These are phyloP conservation scores for Microcyclosporella mali DNA, from an alignment of 2,329 filamentous ascomycete species.

Conservation along the genomic window DNA sequence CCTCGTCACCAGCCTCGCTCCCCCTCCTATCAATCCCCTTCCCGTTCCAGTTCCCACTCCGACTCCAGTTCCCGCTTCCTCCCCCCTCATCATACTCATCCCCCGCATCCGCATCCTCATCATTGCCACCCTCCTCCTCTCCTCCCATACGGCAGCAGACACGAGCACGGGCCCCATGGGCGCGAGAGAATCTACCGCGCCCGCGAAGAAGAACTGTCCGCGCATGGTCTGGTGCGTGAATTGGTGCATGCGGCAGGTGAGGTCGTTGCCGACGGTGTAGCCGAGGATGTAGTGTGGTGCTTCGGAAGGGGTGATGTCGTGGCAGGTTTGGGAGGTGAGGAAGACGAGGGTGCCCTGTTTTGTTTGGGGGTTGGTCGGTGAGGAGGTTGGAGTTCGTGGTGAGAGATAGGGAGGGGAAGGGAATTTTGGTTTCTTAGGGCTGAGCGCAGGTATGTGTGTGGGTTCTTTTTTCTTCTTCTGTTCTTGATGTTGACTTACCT, in stretches of 20 bases:
- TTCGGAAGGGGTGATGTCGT: constrained; percentile 41
- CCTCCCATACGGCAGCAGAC: too few species aligned
- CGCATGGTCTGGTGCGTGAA: constrained; percentile 41
- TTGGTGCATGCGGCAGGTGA: constrained; percentile 50
- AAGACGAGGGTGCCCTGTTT: constrained; percentile 5
- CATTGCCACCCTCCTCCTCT: too few species aligned
- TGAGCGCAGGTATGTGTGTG: too few species aligned
- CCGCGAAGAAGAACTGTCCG: constrained; percentile 53
- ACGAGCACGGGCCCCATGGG: constrained; percentile 47
- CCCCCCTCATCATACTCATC: too few species aligned
- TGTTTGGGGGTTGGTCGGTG: neutral
- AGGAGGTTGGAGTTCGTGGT: neutral
- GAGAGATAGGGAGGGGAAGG: neutral
- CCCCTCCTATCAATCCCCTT: too few species aligned
- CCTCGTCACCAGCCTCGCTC: constrained; percentile 39
- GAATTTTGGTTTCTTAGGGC: too few species aligned
- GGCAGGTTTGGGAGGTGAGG: constrained; percentile 9
- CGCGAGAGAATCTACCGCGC: constrained; percentile 52
- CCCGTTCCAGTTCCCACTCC: too few species aligned
- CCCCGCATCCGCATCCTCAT: too few species aligned
- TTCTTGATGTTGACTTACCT: too few species aligned
- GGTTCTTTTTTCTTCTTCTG: too few species aligned
- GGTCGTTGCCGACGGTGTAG: constrained; percentile 52
- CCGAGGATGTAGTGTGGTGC: constrained; percentile 48
- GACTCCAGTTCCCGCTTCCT: too few species aligned